A percentile compares a stretch with the other conserved stretches of the same genome.
Evolutionary conservation across 371 early-diverging fungal genomes (phyloP).

Genomic region (Phascolomyces articulosus): DNA sequence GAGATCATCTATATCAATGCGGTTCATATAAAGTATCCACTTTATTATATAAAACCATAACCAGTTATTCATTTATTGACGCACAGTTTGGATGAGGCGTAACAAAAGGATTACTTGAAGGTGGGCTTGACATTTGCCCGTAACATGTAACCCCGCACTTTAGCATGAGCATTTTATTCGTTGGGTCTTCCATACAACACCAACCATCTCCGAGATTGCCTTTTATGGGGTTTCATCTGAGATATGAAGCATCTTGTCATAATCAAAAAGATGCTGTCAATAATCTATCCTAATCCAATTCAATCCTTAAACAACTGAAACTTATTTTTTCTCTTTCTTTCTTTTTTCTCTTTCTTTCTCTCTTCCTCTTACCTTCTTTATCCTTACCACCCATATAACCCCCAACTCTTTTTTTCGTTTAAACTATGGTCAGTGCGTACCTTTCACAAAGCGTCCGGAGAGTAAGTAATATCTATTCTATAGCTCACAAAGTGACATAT

Average conservation of each 20-base stretch:
- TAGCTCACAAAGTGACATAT: not conserved
- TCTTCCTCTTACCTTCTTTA: conserved; percentile 2
- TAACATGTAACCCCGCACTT: no score
- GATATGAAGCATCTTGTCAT: not conserved
- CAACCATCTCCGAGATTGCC: not conserved
- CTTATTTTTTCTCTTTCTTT: not conserved
- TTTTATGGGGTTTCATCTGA: not conserved
- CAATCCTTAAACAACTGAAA: not conserved
- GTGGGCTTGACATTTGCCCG: no score
- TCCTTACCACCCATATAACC: not conserved
- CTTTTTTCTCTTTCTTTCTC: conserved; percentile 1
- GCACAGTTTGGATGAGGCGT: no score
- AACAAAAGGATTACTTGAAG: no score
- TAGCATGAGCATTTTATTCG: no score
- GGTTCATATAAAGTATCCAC: no score
- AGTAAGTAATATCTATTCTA: not conserved
- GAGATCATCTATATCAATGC: no score
- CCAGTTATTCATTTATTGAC: no score
- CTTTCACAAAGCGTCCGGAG: conserved; percentile 14
- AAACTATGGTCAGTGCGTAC: conserved; percentile 26
- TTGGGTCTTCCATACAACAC: no score
- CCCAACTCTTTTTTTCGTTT: conserved; percentile 9
- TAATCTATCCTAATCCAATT: not conserved
- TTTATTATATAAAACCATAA: no score
- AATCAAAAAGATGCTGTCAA: not conserved